Percentiles rank a stretch among this genome's conserved stretches.
phyloP scores from a whole-genome alignment of 768 basidiomycete species.

The Tricholoma flavovirens region DNA sequence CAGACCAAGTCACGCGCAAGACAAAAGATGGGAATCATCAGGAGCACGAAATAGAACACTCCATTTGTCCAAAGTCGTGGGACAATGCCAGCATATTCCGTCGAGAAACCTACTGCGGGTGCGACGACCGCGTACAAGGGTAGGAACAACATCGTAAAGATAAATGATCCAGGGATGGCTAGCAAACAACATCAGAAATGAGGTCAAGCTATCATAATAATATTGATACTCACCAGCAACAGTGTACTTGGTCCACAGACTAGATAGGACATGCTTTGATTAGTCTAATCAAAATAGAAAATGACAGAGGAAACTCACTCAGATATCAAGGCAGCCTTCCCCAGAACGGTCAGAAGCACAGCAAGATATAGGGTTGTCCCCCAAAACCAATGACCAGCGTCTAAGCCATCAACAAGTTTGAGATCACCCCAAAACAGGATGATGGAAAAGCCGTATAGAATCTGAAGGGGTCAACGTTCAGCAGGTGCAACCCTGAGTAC shows the following conservation, averaged over 20 bases:
- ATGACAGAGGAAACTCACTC: constrained; percentile 57
- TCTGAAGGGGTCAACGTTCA: constrained; percentile 34
- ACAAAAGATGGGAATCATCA: constrained; percentile 81
- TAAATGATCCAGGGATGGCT: constrained; percentile 96
- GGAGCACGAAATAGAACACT: constrained; percentile 85
- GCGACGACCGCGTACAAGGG: constrained; percentile 87
- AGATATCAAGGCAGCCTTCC: constrained; percentile 94
- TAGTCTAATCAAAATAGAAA: background rate
- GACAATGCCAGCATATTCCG: constrained; percentile 86
- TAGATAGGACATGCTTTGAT: constrained; percentile 24
- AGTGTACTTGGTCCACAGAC: constrained; percentile 99
- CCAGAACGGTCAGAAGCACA: constrained; percentile 90
- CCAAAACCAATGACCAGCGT: constrained; percentile 98
- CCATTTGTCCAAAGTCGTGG: constrained; percentile 83
- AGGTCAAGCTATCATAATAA: background rate
- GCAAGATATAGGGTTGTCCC: constrained; percentile 94
- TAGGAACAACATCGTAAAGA: constrained; percentile 94
- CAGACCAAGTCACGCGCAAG: constrained; percentile 86
- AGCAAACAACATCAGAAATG: constrained; percentile 10
- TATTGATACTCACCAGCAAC: constrained; percentile 60
- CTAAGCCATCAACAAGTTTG: constrained; percentile 71
- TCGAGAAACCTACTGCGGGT: constrained; percentile 82
- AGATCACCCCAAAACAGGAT: constrained; percentile 92
- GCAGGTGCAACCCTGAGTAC: background rate
- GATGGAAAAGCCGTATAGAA: constrained; percentile 83